Conservation (phyloP, 139 green algal species). For the Prasinococcaceae sp. region DNA sequence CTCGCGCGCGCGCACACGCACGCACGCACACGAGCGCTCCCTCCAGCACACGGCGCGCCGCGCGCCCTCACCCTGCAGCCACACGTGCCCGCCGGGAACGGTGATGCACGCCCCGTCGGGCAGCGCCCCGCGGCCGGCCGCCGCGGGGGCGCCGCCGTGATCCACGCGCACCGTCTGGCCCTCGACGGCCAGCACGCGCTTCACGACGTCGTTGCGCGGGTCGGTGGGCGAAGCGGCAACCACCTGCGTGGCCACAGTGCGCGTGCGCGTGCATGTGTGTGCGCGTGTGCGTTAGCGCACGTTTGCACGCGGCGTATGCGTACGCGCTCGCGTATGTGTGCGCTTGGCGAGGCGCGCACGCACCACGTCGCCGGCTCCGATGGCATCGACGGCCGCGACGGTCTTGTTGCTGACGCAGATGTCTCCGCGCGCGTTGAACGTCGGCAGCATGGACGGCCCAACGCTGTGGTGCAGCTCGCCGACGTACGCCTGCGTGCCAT, state of each 20-base stretch:
- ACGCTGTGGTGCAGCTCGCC: too few relatives aligned
- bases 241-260: conserved; percentile 42
- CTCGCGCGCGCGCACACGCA: too few relatives aligned
- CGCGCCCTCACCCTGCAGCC: too few relatives aligned
- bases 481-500: too few relatives aligned
- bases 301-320: too few relatives aligned
- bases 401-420: conserved; percentile 50
- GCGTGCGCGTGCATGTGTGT: too few relatives aligned
- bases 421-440: conserved; percentile 56
- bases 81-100: conserved; percentile 55
- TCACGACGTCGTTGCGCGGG: conserved; percentile 51
- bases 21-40: too few relatives aligned
- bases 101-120: background rate
- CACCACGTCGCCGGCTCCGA: conserved; percentile 32
- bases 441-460: conserved; percentile 64
- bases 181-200: conserved; percentile 47
- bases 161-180: conserved; percentile 31
- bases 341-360: background rate
- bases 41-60: too few relatives aligned
- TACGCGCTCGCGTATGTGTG: background rate
- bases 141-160: too few relatives aligned
- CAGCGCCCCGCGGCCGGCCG: too few relatives aligned
- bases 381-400: conserved; percentile 9
- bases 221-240: conserved; percentile 45
- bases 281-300: too few relatives aligned